Evolutionary conservation across 2,329 filamentous ascomycete genomes (phyloP).

Genomic region (Talaromyces sp.): DNA sequence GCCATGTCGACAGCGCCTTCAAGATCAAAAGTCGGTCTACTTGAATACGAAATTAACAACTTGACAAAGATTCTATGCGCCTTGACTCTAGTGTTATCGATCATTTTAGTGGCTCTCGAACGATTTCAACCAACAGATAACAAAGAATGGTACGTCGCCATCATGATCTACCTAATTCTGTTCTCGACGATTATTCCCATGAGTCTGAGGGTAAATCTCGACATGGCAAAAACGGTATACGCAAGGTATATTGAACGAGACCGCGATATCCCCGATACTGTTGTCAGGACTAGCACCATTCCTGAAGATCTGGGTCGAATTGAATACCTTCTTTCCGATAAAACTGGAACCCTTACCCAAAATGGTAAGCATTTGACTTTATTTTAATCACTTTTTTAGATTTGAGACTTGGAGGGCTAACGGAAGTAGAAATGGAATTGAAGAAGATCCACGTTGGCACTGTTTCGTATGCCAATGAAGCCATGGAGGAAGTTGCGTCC

Average conservation of each 20-base stretch:
- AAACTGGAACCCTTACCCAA: conserved; percentile 95
- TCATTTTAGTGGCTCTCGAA: conserved; percentile 82
- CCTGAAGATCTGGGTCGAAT: conserved; percentile 93
- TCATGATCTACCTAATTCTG: conserved; percentile 94
- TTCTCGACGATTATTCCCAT: conserved; percentile 99
- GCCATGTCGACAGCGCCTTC: conserved; percentile 89
- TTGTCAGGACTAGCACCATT: conserved; percentile 94
- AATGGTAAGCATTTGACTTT: conserved; percentile 52
- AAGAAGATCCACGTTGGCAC: conserved; percentile 98
- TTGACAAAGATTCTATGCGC: conserved; percentile 93
- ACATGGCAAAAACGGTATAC: conserved; percentile 95
- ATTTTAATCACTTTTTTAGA: neutral
- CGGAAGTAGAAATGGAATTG: conserved; percentile 78
- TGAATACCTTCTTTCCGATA: conserved; percentile 93
- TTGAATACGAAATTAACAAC: conserved; percentile 96
- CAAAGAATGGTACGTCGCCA: conserved; percentile 82
- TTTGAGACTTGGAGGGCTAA: conserved; percentile 17
- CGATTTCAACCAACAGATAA: conserved; percentile 59
- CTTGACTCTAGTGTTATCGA: conserved; percentile 77
- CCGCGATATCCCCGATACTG: conserved; percentile 79
- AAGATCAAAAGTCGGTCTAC: conserved; percentile 84
- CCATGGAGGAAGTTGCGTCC: conserved; percentile 91
- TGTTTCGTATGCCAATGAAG: conserved; percentile 95
- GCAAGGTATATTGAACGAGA: conserved; percentile 93
- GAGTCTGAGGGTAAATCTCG: conserved; percentile 89